Evolutionary conservation across 768 basidiomycete genomes (phyloP).

Genomic region (Pisolithus sp.): DNA sequence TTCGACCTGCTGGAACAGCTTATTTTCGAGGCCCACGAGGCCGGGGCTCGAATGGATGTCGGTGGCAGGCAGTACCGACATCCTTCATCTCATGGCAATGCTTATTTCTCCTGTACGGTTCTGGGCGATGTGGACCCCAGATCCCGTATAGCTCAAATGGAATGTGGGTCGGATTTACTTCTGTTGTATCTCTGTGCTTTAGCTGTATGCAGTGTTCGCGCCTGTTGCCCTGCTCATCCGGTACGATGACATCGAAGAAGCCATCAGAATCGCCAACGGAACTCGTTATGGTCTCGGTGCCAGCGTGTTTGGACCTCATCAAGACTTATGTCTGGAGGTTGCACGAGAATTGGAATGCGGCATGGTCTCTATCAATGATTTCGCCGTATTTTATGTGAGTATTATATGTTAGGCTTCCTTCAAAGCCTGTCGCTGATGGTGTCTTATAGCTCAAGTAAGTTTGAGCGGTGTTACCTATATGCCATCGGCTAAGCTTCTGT

Average conservation of each 20-base stretch:
- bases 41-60: conserved; percentile 55
- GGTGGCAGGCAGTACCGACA: conserved; percentile 68
- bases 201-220: conserved; percentile 67
- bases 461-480: conserved; percentile 7
- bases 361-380: conserved; percentile 97
- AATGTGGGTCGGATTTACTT: conserved; percentile 41
- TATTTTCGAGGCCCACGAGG: conserved; percentile 59
- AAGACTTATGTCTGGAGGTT: conserved; percentile 69
- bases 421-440: conserved; percentile 10
- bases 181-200: background rate
- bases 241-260: conserved; percentile 80
- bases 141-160: conserved; percentile 74
- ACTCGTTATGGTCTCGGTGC: conserved; percentile 90
- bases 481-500: background rate
- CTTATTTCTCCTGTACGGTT: conserved; percentile 85
- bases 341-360: conserved; percentile 83
- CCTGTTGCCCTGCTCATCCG: conserved; percentile 84
- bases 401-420: conserved; percentile 2
- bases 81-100: conserved; percentile 60
- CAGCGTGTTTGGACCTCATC: conserved; percentile 87
- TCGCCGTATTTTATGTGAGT: conserved; percentile 80
- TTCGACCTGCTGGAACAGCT: conserved; percentile 65
- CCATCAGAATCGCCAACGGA: conserved; percentile 80
- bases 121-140: conserved; percentile 67
- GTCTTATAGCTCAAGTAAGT: conserved; percentile 58